Conservation (phyloP, 2,329 filamentous ascomycete genomes). For the Epichloe coenophiala region DNA sequence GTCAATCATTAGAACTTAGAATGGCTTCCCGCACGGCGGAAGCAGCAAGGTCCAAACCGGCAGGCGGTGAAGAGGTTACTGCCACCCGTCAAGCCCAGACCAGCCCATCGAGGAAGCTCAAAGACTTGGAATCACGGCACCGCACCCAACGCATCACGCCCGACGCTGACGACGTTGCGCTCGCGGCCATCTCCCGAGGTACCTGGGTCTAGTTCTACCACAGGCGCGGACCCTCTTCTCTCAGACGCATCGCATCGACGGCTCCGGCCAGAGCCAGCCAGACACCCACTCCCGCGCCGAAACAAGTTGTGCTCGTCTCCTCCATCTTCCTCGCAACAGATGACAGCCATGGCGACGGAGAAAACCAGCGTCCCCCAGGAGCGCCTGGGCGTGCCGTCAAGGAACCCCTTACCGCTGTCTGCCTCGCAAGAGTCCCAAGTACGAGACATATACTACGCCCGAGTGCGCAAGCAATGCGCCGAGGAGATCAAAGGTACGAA, state of each 20-base stretch:
- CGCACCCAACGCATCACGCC: too few species aligned
- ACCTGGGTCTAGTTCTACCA: too few species aligned
- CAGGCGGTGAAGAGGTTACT: neutral
- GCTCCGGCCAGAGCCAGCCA: neutral
- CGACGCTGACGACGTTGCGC: too few species aligned
- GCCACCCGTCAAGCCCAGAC: neutral
- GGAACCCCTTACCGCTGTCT: conserved; percentile 73
- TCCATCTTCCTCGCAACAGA: neutral
- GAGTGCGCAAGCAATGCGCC: conserved; percentile 63
- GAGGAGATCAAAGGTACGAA: conserved; percentile 61
- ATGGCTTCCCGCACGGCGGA: too few species aligned
- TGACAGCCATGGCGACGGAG: conserved; percentile 8
- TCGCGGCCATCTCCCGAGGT: too few species aligned
- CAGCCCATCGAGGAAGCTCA: neutral
- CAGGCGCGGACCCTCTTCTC: too few species aligned
- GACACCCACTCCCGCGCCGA: too few species aligned
- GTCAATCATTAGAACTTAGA: too few species aligned
- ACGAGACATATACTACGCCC: conserved; percentile 65
- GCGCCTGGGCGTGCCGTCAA: conserved; percentile 38
- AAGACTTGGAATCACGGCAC: neutral
- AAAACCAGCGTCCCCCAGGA: conserved; percentile 21
- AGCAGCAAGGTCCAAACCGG: neutral
- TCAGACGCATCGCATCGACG: too few species aligned
- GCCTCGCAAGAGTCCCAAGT: conserved; percentile 72
- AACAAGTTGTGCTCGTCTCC: too few species aligned